Base-by-base conservation (phyloP, 116 monocot species). In the Zostera marina region DNA sequence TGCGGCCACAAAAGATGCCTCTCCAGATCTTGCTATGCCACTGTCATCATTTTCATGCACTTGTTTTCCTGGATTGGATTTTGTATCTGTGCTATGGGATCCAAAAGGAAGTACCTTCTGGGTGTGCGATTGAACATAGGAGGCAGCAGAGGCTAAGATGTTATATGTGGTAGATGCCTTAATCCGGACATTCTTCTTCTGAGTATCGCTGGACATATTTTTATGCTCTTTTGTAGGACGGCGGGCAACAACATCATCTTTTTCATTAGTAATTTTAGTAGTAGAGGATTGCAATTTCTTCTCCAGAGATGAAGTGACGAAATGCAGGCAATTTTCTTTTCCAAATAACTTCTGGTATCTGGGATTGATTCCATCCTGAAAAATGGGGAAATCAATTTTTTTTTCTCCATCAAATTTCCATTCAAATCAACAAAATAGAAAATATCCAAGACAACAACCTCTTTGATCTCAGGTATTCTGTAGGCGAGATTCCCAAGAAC, bases 271-370 rank as follows among this genome's bases (percentile, higher is more conserved):
- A 19, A 63, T 14, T 7, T 63, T 69, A 49, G 66, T 38, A 22
- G 48, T 56, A 13, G 61, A 26, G 15, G 68, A 65, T 42, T 51
- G 61, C 60, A 44, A 67, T 62, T 69, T 86, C 66, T 74, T 80
- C 42, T 86, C 83, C 55, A 85, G 20, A 42, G 98, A 98, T 6
- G 98, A 98, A 43, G 86, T 83, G 10, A 98, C 70, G 26, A 76
- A 78, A 1, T 63, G 67, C 16, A 90, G 56, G 13, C 81, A 75
- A 49, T 73, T 32, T 32, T 32, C 32, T 32, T 32, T 32, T 32
- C 32, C 32, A 32, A 32, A 32, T 5, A 32, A 5, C 32, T 32
- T 32, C 5, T 32, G 76, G 52, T 60, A 20, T 53, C 67, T 73
- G 1, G 78, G 78, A 47, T 86, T 81, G 38, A 64, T 72, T 43